Evolutionary conservation across 2,329 filamentous ascomycete genomes (phyloP), one percentile per base, ranked within the genome.

Genomic region (Penicillium sp.): DNA sequence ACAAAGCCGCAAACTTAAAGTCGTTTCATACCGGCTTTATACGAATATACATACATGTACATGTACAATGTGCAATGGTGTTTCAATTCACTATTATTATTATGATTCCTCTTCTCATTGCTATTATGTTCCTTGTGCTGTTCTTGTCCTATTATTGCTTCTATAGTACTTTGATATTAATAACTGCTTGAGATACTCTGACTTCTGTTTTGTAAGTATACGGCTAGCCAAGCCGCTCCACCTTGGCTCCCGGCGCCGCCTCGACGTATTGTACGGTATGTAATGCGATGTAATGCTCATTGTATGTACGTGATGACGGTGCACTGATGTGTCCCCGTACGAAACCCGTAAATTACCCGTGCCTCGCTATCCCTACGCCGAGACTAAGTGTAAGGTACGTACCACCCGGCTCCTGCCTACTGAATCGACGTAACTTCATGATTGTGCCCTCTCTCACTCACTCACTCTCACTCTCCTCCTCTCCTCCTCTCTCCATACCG

Each of bases 1-100:
- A 53, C 51, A 47, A 53, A 53, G 51, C 51, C 51, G 51, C 51
- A 53, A 52, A 46, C 42, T 42, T 45, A 52, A 30, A 45, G 35
- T 33, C 28, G 28, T 9, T n/a, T n/a, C n/a, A n/a, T n/a, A n/a
- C n/a, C n/a, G n/a, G n/a, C n/a, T n/a, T n/a, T n/a, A n/a, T n/a
- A n/a, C n/a, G n/a, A n/a, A n/a, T n/a, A n/a, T n/a, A n/a, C n/a
- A n/a, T n/a, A 30, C 26, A 16, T 23, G 12, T 5, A 40, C 3
- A 40, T 14, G 26, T 30, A 30, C 26, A 30, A 30, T n/a, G n/a
- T n/a, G n/a, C n/a, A n/a, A n/a, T n/a, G n/a, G n/a, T n/a, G n/a
- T n/a, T n/a, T n/a, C n/a, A n/a, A n/a, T n/a, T n/a, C n/a, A n/a
- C n/a, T n/a, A n/a, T n/a, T n/a, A n/a, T n/a, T n/a, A n/a, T n/a